Conservation (phyloP, 768 basidiomycete species). For the Lactarius pseudohatsudake region DNA sequence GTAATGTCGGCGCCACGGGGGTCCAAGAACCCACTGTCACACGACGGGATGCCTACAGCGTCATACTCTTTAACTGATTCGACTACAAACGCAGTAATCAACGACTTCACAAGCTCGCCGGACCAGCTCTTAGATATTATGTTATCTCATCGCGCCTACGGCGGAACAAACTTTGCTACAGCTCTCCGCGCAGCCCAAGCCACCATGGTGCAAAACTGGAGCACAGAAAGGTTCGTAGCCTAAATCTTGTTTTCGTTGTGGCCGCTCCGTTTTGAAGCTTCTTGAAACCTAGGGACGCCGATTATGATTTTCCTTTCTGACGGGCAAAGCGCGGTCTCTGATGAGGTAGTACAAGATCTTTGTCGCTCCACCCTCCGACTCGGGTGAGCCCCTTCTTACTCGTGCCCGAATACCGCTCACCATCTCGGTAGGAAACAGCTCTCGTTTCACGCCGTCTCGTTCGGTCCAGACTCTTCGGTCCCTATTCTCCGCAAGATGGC, state of each 20-base stretch:
- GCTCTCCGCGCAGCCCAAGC: constrained; percentile 42
- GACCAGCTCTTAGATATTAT: constrained; percentile 44
- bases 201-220: constrained; percentile 50
- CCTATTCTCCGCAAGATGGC: constrained; percentile 49
- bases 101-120: constrained; percentile 49
- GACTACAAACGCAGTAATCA: constrained; percentile 35
- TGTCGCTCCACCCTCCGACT: constrained; percentile 43
- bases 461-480: constrained; percentile 41
- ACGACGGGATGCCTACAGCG: constrained; percentile 56
- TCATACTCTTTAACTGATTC: constrained; percentile 48
- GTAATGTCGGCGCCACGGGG: constrained; percentile 38
- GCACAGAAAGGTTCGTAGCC: constrained; percentile 44
- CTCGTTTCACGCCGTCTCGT: constrained; percentile 59
- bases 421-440: constrained; percentile 46
- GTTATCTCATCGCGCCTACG: constrained; percentile 35
- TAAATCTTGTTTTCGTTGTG: neutral
- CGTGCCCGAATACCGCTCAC: neutral
- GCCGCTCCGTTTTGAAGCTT: neutral
- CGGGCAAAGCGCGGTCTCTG: constrained; percentile 46
- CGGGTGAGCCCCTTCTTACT: constrained; percentile 38
- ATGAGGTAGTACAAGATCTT: constrained; percentile 41
- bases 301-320: constrained; percentile 60
- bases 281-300: constrained; percentile 42
- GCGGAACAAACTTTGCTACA: constrained; percentile 46
- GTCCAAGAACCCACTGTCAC: constrained; percentile 24